phyloP scores from a whole-genome alignment of 192 early-diverging fungal species.

The Glomus cerebriforme region DNA sequence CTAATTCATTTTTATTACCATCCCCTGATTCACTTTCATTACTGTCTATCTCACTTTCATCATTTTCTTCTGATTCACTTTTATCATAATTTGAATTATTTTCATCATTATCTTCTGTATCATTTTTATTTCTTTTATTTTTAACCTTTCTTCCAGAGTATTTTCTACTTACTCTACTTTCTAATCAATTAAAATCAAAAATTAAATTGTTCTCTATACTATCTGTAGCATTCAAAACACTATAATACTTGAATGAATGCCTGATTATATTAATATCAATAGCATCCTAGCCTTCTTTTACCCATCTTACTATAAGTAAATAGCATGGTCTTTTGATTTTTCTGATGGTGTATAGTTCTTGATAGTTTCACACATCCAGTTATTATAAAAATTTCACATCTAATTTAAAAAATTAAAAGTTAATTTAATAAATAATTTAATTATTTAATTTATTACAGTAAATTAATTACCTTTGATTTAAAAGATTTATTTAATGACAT shows the following conservation, averaged over 20 bases:
- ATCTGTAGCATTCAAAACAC: too few relatives aligned
- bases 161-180: too few relatives aligned
- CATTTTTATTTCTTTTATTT: background rate
- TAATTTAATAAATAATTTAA: too few relatives aligned
- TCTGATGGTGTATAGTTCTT: background rate
- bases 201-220: too few relatives aligned
- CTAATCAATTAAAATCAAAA: too few relatives aligned
- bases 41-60: too few relatives aligned
- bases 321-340: background rate
- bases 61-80: background rate
- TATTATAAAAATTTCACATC: background rate
- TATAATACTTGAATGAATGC: too few relatives aligned
- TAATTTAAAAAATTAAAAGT: too few relatives aligned
- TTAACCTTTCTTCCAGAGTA: too few relatives aligned
- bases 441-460: too few relatives aligned
- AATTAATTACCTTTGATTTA: constrained; percentile 10
- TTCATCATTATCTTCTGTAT: background rate
- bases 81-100: background rate
- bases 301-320: background rate
- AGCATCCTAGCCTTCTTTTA: background rate
- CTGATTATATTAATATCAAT: constrained; percentile 5
- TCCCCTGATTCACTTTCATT: too few relatives aligned
- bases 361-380: background rate
- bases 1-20: too few relatives aligned
- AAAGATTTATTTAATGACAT: constrained; percentile 8